Base-by-base conservation (phyloP, 179 eudicot genomes). In the Beta corolliflora region DNA sequence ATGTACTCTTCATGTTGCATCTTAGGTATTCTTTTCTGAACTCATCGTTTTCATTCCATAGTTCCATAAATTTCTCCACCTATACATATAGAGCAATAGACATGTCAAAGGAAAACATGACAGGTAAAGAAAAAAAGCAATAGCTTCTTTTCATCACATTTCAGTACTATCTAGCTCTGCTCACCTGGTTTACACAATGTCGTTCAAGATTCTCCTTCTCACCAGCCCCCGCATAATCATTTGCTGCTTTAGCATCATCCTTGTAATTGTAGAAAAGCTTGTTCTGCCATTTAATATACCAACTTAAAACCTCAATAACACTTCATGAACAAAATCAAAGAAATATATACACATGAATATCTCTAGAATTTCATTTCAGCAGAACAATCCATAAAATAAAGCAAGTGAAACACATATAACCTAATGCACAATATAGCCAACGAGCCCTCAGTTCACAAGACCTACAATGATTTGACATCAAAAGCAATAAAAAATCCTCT, bases 31-130 rank as follows among this genome's bases (percentile, higher is more conserved):
- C 95, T 71, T 80, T 83, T 15, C 98, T 83, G 69, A 91, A 92
- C 82, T 94, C 95, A 10, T 91, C 93, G 77, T 91, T 81, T 36
- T 77, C 85, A 88, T 92, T 96, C 97, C 97, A 92, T 36, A 84
- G 65, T 44, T 88, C 91, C 97, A 94, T 94, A 48, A 91, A 25
- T 44, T 80, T 86, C 84, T 91, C 96, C 77, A 91, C 96, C 99
- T 96, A 78, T 55, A 77, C 72, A 81, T 23, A 69, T 21, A 48
- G 45, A 54, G 48, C 44, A 48, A 71, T 23, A 66, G 25, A 63
- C 18, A 36, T 78, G 71, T 69, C 65, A 81, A 71, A 71, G 59
- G 68, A 53, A 48, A 70, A 59, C 13, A 4, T 12, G 19, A 48
- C 5, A 9, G 16, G 31, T 12, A 21, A 21, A 67, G 31, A 13